Percentiles rank a stretch among this genome's conserved stretches.
Evolutionary conservation across 1,284 basidiomycete species (phyloP).

Genomic region (Austroboletus niveus): DNA sequence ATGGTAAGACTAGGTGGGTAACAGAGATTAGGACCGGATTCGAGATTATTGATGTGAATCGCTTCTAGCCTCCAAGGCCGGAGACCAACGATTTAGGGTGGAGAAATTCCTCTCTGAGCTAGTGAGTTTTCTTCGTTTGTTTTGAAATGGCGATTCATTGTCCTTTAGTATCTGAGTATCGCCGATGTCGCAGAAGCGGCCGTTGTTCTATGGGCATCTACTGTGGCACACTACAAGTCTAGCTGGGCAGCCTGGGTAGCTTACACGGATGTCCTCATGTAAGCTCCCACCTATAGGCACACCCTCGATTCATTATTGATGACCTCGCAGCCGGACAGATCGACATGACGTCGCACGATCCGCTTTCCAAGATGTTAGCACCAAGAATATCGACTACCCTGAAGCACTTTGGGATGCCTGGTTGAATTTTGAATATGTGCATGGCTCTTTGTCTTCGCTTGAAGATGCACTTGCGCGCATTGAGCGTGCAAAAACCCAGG

Average conservation of each 20-base stretch:
- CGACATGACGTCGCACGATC: constrained; percentile 61
- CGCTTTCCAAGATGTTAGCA: constrained; percentile 61
- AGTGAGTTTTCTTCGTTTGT: constrained; percentile 44
- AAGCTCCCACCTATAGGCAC: constrained; percentile 23
- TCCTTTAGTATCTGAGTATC: constrained; percentile 44
- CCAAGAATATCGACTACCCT: constrained; percentile 85
- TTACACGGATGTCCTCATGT: constrained; percentile 71
- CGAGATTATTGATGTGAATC: constrained; percentile 2
- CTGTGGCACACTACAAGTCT: constrained; percentile 63
- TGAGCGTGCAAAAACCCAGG: constrained; percentile 60
- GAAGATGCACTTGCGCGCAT: constrained; percentile 69
- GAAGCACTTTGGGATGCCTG: constrained; percentile 90
- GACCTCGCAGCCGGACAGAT: constrained; percentile 48
- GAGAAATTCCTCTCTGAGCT: constrained; percentile 79
- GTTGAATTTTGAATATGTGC: constrained; percentile 80
- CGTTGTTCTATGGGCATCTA: constrained; percentile 58
- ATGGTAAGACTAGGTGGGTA: constrained; percentile 54
- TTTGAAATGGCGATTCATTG: not conserved
- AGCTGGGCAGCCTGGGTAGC: constrained; percentile 70
- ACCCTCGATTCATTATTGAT: not conserved
- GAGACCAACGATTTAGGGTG: constrained; percentile 62
- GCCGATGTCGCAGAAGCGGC: constrained; percentile 52
- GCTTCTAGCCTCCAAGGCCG: constrained; percentile 42
- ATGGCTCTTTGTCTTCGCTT: constrained; percentile 72
- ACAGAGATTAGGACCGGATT: not conserved